Base-by-base conservation (phyloP, 208 protist genomes). In the Acanthamoeba healyi region DNA sequence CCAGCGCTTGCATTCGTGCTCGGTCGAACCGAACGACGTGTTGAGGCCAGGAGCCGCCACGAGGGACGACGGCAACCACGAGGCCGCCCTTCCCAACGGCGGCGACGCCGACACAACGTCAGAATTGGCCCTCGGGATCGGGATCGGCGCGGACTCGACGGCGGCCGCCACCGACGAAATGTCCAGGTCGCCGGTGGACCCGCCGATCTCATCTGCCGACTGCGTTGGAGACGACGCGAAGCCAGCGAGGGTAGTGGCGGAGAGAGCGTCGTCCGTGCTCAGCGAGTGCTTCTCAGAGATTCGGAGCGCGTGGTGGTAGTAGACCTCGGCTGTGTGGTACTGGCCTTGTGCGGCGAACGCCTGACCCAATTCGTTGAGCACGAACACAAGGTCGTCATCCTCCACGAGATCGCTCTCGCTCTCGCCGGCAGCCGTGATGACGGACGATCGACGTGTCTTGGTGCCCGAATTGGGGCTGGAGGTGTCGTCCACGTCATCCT, bases 381-480 rank as follows among this genome's bases (percentile, higher is more conserved):
- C 40, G n/a, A 89, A 89, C 81, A 65, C 81, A 32, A 54, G 51
- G 81, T 89, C 81, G 81, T 89, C 51, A 32, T 89, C 46, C 44
- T 89, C 81, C 14, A 54, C 32, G 14, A 89, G 36, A 0, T 89
- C 51, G 54, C 51, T 65, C 26, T 63, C 51, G 46, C 42, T 81
- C 10, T 81, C 29, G 38, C 42, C 34, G 29, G 29, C 34, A 12
- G 12, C 63, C 10, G 26, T 72, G 63, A 12, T 72, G 72, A 81
- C 24, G 12, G 72, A 51, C 26, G 58, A 3, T 2, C 58, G 58
- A 9, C 58, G 58, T n/a, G 58, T 12, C 58, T 12, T 29, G 7
- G 9, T 63, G 22, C 22, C 56, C 56, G 15, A 12, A 7, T 63
- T 63, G 15, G 56, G 15, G 56, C 58, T 34, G 58, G n/a, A 5